Base-by-base conservation (phyloP, 2,329 filamentous ascomycete genomes). In the Phoma sp. region DNA sequence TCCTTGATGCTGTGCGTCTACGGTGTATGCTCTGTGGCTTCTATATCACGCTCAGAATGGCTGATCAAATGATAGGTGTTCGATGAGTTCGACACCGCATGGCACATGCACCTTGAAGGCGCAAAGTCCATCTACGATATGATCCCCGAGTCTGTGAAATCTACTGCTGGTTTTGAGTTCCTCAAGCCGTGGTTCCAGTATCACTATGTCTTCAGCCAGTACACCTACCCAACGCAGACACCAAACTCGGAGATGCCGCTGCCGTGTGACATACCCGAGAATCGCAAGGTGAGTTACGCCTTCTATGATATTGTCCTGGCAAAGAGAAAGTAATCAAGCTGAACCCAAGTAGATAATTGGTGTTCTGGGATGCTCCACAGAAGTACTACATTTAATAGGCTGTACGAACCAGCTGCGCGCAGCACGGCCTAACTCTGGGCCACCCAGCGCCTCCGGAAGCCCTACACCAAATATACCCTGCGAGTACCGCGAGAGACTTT, bases 1-100 rank as follows among this genome's bases (percentile, higher is more conserved):
- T 80, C 77, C 7, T 79, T 81, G 80, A 81, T 82, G 79, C 72
- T 81, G 6, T 81, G 78, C 46, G 78, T 81, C 14, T 80, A 81
- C 53, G 51, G 78, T 61, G 79, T 80, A 56, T 64, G 76, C 14
- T 20, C 6, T 2, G 10, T 7, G 14, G n/a, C 11, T 15, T 38
- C 17, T 4, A 17, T 9, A 12, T 40, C 3, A 4, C n/a, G 14
- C 29, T 29, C 7, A 9, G 18, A 7, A 5, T 26, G 12, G 21
- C 39, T 54, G 7, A 53, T 21, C 2, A 3, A 23, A 25, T 20
- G 1, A 11, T 49, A 80, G 78, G 78, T 81, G 11, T 81, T 82
- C 60, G 80, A 81, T 51, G 77, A 79, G 45, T 74, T 69, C 0
- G 79, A 81, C 56, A 78, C 77, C 1, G 75, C 78, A 33, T 81